Evolutionary conservation across 768 basidiomycete species (phyloP).

Genomic region (Termitomyces sp.): DNA sequence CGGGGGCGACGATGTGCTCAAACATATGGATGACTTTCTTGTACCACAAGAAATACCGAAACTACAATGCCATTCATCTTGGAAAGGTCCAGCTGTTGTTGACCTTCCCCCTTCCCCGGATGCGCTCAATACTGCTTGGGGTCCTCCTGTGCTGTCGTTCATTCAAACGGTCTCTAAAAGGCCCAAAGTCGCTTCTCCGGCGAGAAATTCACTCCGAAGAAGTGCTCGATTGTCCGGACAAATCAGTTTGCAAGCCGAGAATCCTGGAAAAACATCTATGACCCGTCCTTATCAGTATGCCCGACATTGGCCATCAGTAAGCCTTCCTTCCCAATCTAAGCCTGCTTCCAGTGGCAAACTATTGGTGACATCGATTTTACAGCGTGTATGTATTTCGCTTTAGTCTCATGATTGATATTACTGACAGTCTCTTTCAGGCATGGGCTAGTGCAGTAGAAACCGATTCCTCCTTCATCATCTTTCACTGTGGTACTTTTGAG

Average conservation of each 20-base stretch:
- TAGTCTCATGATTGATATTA: background rate
- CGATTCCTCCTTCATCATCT: conserved; percentile 2
- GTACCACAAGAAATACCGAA: background rate
- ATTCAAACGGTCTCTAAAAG: background rate
- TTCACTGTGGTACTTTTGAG: background rate
- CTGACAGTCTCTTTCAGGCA: background rate
- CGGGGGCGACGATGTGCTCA: background rate
- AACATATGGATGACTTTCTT: background rate
- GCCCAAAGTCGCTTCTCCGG: background rate
- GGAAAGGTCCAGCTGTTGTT: background rate
- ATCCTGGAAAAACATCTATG: background rate
- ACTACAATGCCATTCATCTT: background rate
- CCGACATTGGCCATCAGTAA: background rate
- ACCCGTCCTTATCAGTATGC: background rate
- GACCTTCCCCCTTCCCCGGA: background rate
- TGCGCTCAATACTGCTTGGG: background rate
- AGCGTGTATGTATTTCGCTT: background rate
- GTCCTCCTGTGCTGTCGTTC: background rate
- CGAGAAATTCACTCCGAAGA: background rate
- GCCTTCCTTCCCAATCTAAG: background rate
- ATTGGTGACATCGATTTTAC: background rate
- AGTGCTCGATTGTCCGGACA: background rate
- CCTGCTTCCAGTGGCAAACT: background rate
- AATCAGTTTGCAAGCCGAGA: background rate
- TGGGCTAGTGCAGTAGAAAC: conserved; percentile 4